Evolutionary conservation across 495 filamentous ascomycete genomes (phyloP).

Genomic region (Cairneyella variabilis): DNA sequence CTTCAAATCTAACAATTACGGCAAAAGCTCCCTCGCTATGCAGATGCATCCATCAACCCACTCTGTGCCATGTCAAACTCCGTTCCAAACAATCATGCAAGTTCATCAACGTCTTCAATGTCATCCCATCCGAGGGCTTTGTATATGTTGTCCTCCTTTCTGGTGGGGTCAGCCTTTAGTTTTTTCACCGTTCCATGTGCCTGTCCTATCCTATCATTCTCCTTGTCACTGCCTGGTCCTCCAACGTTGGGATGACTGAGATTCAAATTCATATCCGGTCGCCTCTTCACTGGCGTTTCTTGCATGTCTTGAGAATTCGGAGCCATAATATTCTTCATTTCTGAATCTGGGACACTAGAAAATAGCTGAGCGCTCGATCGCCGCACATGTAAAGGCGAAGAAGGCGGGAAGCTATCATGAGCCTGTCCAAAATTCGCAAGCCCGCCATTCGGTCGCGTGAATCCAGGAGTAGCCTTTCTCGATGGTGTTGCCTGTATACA

Average conservation of each 20-base stretch:
- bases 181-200: conserved; percentile 25
- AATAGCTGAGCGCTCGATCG: conserved; percentile 21
- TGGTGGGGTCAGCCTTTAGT: background rate
- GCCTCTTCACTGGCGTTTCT: conserved; percentile 23
- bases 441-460: background rate
- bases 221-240: conserved; percentile 11
- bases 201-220: conserved; percentile 22
- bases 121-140: conserved; percentile 76
- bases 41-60: conserved; percentile 4
- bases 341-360: conserved; percentile 11
- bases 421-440: background rate
- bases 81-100: conserved; percentile 27
- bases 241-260: conserved; percentile 12
- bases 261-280: background rate
- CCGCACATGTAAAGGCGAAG: conserved; percentile 18
- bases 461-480: conserved; percentile 1
- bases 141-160: conserved; percentile 55
- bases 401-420: conserved; percentile 9
- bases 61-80: too few species aligned
- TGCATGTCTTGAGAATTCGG: conserved; percentile 4
- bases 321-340: conserved; percentile 1
- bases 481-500: conserved; percentile 21
- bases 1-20: conserved; percentile 2
- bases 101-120: conserved; percentile 49
- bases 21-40: conserved; percentile 9